Base-by-base conservation (phyloP, 2,329 filamentous ascomycete genomes). In the Aplosporella prunicola region DNA sequence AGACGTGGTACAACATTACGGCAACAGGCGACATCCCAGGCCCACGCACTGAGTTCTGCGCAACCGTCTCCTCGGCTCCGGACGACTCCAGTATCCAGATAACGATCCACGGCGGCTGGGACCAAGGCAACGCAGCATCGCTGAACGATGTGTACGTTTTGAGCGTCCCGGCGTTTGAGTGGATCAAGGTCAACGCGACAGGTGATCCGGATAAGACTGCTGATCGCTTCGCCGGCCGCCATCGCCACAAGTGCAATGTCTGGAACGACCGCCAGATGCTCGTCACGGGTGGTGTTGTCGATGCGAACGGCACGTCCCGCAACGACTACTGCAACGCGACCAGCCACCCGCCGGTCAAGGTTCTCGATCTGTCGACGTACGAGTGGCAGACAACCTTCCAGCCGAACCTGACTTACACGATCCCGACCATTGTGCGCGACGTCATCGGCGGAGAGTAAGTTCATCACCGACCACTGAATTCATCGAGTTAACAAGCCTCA, bases 51-150 rank as follows among this genome's bases (percentile, higher is more conserved):
- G 32, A 36, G 26, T 14, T 22, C 10, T 41, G 39, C 16, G 20
- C 39, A n/a, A 28, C 28, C 11, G 34, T 41, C 10, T 31, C 26
- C 1, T 33, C 32, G 13, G 39, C 39, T 13, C 39, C 39, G 20
- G 39, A 41, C 15, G 10, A 26, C 11, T 41, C 39, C 6, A 30
- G 25, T n/a, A 30, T 41, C 25, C 35, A 41, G 20, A 23, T 41
- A 5, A 36, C 39, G 20, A 38, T 41, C 13, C 26, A 41, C 23
- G 39, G 39, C 10, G 39, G 39, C 14, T 41, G 39, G 39, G 20
- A 41, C 18, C 20, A 29, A 23, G 39, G 10, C 16, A 17, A 20
- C 17, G 27, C 28, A 5, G 27, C 20, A 23, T 30, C 32, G 8
- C 14, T 13, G 8, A 20, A 24, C 13, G 39, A 41, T 2, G 28